Conservation (phyloP, 768 basidiomycete genomes). For the Suillus subaureus region DNA sequence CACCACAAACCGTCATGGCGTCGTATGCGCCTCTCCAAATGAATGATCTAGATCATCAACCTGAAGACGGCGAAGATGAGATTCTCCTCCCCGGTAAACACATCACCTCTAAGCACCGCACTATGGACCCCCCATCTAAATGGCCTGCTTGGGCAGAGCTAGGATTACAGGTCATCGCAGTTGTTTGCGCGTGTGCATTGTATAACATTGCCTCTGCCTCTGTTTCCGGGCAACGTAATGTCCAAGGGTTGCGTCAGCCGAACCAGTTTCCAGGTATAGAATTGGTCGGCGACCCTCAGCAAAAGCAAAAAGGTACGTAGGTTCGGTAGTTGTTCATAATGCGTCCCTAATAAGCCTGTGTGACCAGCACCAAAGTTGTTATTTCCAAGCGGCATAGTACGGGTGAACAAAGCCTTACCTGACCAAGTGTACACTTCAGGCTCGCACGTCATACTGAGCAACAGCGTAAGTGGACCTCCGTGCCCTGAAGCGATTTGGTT, state of each 20-base stretch:
- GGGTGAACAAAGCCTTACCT: conserved; percentile 8
- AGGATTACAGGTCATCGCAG: not conserved
- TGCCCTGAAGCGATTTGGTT: not conserved
- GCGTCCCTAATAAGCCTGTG: too few species aligned
- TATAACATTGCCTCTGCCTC: not conserved
- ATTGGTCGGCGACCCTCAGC: not conserved
- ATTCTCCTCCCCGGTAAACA: not conserved
- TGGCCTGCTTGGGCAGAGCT: not conserved
- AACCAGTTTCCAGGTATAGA: not conserved
- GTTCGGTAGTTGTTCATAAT: not conserved
- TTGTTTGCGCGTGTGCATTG: not conserved
- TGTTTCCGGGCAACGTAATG: not conserved
- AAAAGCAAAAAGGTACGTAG: not conserved
- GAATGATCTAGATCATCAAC: not conserved
- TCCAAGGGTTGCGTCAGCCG: not conserved
- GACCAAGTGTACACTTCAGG: conserved; percentile 4
- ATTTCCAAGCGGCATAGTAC: conserved; percentile 4
- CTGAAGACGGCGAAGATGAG: not conserved
- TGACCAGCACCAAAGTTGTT: not conserved
- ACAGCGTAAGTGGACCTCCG: not conserved
- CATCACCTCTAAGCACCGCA: not conserved
- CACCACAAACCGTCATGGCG: not conserved
- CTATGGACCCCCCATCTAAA: not conserved
- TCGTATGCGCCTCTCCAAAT: not conserved
- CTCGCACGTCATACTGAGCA: conserved; percentile 5